These are phyloP conservation scores for Linnemannia exigua DNA, from an alignment of 192 early-diverging fungal genomes.

Conservation along the genomic window DNA sequence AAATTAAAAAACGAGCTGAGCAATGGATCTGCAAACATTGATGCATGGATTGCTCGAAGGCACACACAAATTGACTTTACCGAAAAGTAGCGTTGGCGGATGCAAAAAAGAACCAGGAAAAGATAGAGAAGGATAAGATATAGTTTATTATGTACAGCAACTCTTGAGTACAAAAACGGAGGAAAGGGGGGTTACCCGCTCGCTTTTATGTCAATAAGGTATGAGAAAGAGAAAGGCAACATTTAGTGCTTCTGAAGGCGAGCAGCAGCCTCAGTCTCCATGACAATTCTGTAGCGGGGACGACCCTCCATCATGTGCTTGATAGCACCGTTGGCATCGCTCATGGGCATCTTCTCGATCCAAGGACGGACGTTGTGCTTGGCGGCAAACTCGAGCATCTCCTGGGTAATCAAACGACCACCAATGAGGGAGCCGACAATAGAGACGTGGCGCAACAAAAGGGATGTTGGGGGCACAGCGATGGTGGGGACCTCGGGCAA, in stretches of 20 bases:
- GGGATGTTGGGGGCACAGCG: slow-evolving; percentile 22
- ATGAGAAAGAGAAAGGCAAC: not conserved
- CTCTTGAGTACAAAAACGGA: slow-evolving; percentile 5
- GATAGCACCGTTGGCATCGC: slow-evolving; percentile 73
- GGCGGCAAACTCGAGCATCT: slow-evolving; percentile 79
- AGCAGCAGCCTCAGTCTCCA: slow-evolving; percentile 69
- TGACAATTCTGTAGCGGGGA: slow-evolving; percentile 79
- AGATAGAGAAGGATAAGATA: not conserved
- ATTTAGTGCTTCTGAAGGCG: slow-evolving; percentile 7
- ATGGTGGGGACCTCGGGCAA: slow-evolving; percentile 68
- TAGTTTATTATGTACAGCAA: not conserved
- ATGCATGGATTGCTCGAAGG: too few species aligned
- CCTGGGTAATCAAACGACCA: slow-evolving; percentile 62
- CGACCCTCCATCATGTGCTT: slow-evolving; percentile 71
- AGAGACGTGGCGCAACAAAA: slow-evolving; percentile 64
- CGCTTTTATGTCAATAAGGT: not conserved
- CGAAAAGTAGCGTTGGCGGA: not conserved
- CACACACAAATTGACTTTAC: not conserved
- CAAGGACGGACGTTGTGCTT: slow-evolving; percentile 73
- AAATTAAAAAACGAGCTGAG: not conserved
- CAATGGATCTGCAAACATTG: too few species aligned
- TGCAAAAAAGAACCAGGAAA: too few species aligned
- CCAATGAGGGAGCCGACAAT: slow-evolving; percentile 81
- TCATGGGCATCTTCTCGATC: slow-evolving; percentile 75
- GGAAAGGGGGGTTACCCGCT: not conserved